Base-by-base conservation (phyloP, 495 filamentous ascomycete genomes). In the Talaromyces borbonicus region DNA sequence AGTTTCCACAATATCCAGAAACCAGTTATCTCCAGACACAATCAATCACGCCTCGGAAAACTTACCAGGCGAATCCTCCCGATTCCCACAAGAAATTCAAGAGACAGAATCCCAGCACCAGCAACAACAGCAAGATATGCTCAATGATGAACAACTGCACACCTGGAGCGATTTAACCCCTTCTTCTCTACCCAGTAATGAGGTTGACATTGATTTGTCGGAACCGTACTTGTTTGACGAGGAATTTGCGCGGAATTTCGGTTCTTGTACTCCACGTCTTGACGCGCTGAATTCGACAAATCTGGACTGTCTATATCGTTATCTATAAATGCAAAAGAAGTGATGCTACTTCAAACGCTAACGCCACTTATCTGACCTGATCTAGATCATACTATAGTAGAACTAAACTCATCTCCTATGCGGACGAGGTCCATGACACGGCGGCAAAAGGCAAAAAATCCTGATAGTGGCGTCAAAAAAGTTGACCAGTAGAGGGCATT, bases 281-380 rank as follows among this genome's bases (percentile, higher is more conserved):
- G 59, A 64, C 22, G 57, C 65, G 46, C 47, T 67, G 5, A 67
- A 66, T 33, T 52, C 65, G 23, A 61, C 65, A 37, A 69, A 66
- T 35, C 43, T 67, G 31, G 60, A 69, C 44, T 67, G 61, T 55
- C 23, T 69, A 8, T 69, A 69, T 48, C 48, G 63, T 25, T 69
- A 67, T 43, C 39, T 69, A 29, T 68, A 26, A 44, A 19, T 30
- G 3, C 9, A 16, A 44, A n/a, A n/a, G n/a, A n/a, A n/a, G n/a
- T n/a, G 41, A 32, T 32, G 15, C 16, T 9, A 31, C n/a, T n/a
- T n/a, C n/a, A n/a, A n/a, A n/a, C n/a, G n/a, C n/a, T n/a, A n/a
- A n/a, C n/a, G n/a, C n/a, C n/a, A n/a, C n/a, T n/a, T n/a, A n/a
- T n/a, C n/a, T n/a, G n/a, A n/a, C n/a, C n/a, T n/a, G n/a, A n/a